Evolutionary conservation across 768 basidiomycete genomes (phyloP).

Genomic region (Boletus sp.): DNA sequence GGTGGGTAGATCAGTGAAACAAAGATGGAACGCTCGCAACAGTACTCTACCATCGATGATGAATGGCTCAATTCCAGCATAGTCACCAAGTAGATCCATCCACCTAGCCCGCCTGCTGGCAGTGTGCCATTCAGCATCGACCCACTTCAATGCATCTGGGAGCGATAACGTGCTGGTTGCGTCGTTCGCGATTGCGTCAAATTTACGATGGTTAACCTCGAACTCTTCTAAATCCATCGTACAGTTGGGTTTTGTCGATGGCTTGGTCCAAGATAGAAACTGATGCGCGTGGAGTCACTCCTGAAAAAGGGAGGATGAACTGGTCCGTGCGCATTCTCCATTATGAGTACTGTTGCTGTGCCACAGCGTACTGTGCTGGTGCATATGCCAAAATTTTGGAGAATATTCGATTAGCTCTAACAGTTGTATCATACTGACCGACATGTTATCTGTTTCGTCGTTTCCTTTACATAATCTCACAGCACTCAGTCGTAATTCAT

Average conservation of each 20-base stretch:
- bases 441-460: neutral
- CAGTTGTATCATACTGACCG: neutral
- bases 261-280: too few relatives aligned
- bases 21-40: neutral
- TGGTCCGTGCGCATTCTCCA: too few relatives aligned
- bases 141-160: conserved; percentile 24
- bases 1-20: conserved; percentile 1
- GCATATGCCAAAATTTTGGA: too few relatives aligned
- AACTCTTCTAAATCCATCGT: conserved; percentile 43
- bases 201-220: conserved; percentile 20
- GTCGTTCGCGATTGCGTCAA: neutral
- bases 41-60: conserved; percentile 54
- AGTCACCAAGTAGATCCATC: conserved; percentile 75
- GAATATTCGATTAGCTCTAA: too few relatives aligned
- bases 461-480: neutral
- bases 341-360: too few relatives aligned
- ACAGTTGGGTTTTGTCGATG: neutral
- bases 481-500: neutral
- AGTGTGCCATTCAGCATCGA: conserved; percentile 42
- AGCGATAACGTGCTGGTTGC: conserved; percentile 8
- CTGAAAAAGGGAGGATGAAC: too few relatives aligned
- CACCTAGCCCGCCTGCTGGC: conserved; percentile 41
- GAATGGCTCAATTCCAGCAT: conserved; percentile 65
- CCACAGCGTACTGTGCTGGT: too few relatives aligned
- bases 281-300: too few relatives aligned